Evolutionary conservation across 208 protist genomes (phyloP).

Genomic region (Zelonia costaricensis): DNA sequence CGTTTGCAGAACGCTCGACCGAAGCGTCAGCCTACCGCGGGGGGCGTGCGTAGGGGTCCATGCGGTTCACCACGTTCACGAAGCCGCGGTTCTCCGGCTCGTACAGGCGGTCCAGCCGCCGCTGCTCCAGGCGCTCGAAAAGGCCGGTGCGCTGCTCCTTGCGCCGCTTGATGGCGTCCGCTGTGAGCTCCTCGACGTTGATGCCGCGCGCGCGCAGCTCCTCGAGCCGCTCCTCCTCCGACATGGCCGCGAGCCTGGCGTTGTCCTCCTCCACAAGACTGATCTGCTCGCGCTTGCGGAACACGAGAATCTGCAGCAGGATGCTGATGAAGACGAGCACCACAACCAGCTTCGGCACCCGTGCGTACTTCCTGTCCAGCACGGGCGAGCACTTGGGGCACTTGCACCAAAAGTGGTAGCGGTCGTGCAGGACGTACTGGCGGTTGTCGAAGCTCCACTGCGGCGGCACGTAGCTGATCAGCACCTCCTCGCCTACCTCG

Average conservation of each 20-base stretch:
- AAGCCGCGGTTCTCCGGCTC: constrained; percentile 28
- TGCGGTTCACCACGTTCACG: constrained; percentile 24
- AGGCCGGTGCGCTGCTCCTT: constrained; percentile 35
- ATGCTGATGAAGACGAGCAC: constrained; percentile 53
- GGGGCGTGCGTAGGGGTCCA: constrained; percentile 19
- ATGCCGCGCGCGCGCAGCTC: constrained; percentile 48
- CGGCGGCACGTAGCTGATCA: constrained; percentile 86
- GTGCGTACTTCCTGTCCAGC: constrained; percentile 65
- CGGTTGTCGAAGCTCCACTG: constrained; percentile 87
- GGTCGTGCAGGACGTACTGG: constrained; percentile 91
- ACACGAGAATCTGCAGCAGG: constrained; percentile 63
- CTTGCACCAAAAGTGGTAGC: constrained; percentile 90
- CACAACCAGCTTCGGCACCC: constrained; percentile 49
- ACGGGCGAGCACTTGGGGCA: constrained; percentile 81
- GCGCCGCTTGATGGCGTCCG: constrained; percentile 30
- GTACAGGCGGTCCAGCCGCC: constrained; percentile 37
- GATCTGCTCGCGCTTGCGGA: constrained; percentile 51
- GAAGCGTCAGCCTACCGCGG: too few species aligned
- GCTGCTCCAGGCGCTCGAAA: constrained; percentile 61
- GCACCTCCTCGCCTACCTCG: constrained; percentile 63
- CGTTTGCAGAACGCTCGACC: too few species aligned
- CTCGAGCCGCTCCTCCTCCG: constrained; percentile 45
- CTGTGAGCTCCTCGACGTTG: constrained; percentile 30
- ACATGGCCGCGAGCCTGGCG: constrained; percentile 26
- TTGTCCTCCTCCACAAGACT: constrained; percentile 40